Conservation (phyloP, 2,329 filamentous ascomycete genomes). For the Dothideomycetes sp. region DNA sequence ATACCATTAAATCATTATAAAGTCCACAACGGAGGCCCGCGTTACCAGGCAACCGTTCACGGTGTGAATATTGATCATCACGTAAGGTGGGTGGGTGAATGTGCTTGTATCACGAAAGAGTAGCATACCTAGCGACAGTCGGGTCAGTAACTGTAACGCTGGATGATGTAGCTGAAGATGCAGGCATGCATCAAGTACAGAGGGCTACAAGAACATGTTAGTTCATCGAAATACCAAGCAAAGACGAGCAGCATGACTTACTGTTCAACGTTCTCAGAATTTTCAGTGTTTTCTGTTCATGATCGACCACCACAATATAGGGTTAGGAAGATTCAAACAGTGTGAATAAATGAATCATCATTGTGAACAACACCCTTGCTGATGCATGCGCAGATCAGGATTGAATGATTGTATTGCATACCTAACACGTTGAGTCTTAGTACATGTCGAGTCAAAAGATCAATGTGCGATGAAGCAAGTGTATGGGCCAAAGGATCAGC, state of each 20-base stretch:
- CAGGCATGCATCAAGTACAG: constrained; percentile 3
- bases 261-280: constrained; percentile 60
- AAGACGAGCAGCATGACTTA: constrained; percentile 22
- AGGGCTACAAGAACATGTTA: constrained; percentile 24
- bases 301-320: constrained; percentile 39
- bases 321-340: constrained; percentile 52
- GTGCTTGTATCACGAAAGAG: constrained; percentile 1
- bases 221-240: constrained; percentile 8
- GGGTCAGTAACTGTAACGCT: constrained; percentile 24
- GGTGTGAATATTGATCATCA: constrained; percentile 14
- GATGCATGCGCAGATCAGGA: constrained; percentile 1
- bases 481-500: constrained; percentile 38
- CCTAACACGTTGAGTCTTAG: constrained; percentile 17
- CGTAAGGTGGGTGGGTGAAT: neutral
- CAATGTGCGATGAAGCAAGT: neutral
- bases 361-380: constrained; percentile 22
- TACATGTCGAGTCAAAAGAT: constrained; percentile 1
- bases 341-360: constrained; percentile 63
- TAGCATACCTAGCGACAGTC: constrained; percentile 4
- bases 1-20: constrained; percentile 13
- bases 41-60: constrained; percentile 12
- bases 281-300: constrained; percentile 55
- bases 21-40: constrained; percentile 13
- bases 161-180: constrained; percentile 27
- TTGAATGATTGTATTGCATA: constrained; percentile 16